phyloP scores from a whole-genome alignment of 2,329 filamentous ascomycete genomes.

The Fusarium ambrosium region DNA sequence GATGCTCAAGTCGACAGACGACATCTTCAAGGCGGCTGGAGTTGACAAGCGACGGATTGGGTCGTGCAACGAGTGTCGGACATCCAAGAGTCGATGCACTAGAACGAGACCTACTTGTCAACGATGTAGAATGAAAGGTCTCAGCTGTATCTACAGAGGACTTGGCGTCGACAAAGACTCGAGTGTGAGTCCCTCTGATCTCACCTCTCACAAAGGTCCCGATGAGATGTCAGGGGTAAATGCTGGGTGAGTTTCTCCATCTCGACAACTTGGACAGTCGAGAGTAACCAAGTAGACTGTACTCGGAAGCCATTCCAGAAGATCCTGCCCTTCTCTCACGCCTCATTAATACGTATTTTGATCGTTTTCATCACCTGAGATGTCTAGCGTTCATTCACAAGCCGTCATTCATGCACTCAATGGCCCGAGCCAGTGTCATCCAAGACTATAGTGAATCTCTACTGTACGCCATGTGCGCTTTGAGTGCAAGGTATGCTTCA shows the following conservation, averaged over 20 bases:
- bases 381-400: constrained; percentile 43
- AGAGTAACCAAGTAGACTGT: not conserved
- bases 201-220: not conserved
- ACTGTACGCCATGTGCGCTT: constrained; percentile 44
- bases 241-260: not conserved
- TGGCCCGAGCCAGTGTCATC: constrained; percentile 37
- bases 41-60: constrained; percentile 47
- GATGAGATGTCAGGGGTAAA: not conserved
- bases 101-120: constrained; percentile 45
- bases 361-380: constrained; percentile 41
- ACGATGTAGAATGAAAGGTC: constrained; percentile 41
- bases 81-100: constrained; percentile 46
- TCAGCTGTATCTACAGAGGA: not conserved
- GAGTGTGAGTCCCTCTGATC: not conserved
- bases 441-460: constrained; percentile 42
- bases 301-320: not conserved
- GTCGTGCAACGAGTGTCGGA: constrained; percentile 47
- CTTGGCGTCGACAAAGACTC: not conserved
- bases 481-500: constrained; percentile 19
- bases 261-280: not conserved
- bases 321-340: not conserved
- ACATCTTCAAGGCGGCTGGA: constrained; percentile 46
- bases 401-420: constrained; percentile 42
- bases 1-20: constrained; percentile 42
- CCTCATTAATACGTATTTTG: constrained; percentile 38